These are phyloP conservation scores for Thraustotheca clavata DNA, from an alignment of 352 stramenopile species.

Conservation along the genomic window DNA sequence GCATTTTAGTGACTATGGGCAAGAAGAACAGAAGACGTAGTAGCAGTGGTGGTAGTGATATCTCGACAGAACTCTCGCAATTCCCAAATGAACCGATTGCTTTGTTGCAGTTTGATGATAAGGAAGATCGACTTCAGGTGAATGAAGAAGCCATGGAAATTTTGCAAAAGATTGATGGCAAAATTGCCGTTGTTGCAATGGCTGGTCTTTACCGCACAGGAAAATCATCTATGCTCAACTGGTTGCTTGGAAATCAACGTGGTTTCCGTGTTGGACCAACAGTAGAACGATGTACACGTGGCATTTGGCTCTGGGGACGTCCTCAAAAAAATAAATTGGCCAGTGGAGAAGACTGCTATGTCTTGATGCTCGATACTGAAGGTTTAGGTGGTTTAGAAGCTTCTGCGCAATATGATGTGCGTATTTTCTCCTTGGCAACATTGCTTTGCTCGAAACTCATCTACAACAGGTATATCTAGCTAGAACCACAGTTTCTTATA, in stretches of 20 bases:
- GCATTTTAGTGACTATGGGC: constrained; percentile 16
- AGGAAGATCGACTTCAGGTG: constrained; percentile 68
- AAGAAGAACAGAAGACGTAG: constrained; percentile 9
- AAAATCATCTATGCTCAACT: constrained; percentile 86
- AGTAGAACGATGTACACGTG: constrained; percentile 75
- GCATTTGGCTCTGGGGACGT: constrained; percentile 81
- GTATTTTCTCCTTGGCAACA: constrained; percentile 80
- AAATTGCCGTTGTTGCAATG: constrained; percentile 73
- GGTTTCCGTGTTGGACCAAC: constrained; percentile 76
- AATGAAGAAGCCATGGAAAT: constrained; percentile 66
- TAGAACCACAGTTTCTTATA: background rate
- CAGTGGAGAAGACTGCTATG: constrained; percentile 59
- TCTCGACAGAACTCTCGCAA: constrained; percentile 24
- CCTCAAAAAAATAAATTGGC: constrained; percentile 49
- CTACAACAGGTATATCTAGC: constrained; percentile 48
- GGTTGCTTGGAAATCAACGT: constrained; percentile 55
- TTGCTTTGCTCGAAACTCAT: constrained; percentile 82
- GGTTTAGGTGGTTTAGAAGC: constrained; percentile 78
- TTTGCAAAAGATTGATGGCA: constrained; percentile 59
- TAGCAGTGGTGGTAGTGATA: background rate
- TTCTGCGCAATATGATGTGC: constrained; percentile 77
- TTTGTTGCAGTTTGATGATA: constrained; percentile 80
- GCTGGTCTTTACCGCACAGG: constrained; percentile 81
- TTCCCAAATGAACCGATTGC: constrained; percentile 74
- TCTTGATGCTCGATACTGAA: constrained; percentile 84